These are phyloP conservation scores for Setaria viridis DNA, from an alignment of 202 grass and related monocot genomes.

Conservation along the genomic window DNA sequence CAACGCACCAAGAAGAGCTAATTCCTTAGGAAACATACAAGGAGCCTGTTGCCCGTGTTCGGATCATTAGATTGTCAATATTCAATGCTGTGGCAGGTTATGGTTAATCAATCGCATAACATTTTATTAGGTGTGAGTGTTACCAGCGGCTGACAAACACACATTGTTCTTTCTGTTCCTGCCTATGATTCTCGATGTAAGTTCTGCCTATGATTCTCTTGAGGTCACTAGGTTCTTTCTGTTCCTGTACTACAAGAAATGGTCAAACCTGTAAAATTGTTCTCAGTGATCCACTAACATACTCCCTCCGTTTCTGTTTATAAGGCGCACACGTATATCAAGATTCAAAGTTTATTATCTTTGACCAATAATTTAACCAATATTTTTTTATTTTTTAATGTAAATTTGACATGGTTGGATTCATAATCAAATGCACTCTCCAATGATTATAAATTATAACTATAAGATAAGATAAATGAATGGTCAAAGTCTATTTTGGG, in stretches of 20 bases:
- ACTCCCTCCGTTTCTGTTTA: too few relatives aligned
- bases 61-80: slow-evolving; percentile 2
- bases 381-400: too few relatives aligned
- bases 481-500: too few relatives aligned
- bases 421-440: too few relatives aligned
- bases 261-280: not conserved
- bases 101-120: slow-evolving; percentile 13
- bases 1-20: not conserved
- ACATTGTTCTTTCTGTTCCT: not conserved
- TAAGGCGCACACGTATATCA: too few relatives aligned
- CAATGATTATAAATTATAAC: too few relatives aligned
- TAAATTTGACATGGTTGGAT: too few relatives aligned
- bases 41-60: not conserved
- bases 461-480: too few relatives aligned
- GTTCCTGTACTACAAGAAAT: not conserved
- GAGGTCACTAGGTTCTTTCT: not conserved
- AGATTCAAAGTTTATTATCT: too few relatives aligned
- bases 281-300: not conserved
- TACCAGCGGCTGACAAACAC: not conserved
- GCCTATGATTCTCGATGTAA: not conserved
- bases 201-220: not conserved
- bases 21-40: slow-evolving; percentile 6
- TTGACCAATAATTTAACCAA: too few relatives aligned
- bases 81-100: not conserved
- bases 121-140: slow-evolving; percentile 19